phyloP scores from a whole-genome alignment of 176 grass and related monocot species.

The Calamus simplicifolius region DNA sequence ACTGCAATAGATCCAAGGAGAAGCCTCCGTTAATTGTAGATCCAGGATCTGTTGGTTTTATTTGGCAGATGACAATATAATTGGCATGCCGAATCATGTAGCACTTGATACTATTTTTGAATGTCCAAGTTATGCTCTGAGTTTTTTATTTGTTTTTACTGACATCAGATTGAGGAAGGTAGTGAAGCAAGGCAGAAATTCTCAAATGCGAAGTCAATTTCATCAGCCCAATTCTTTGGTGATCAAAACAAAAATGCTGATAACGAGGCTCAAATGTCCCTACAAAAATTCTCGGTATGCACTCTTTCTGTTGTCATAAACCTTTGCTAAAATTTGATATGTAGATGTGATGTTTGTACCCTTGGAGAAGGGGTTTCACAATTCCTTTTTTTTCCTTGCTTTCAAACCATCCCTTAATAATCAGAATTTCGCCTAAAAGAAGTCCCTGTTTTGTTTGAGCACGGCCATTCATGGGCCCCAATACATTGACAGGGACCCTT shows the following conservation, averaged over 20 bases:
- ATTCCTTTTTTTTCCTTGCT: background rate
- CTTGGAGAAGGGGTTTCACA: no score
- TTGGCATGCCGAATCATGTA: no score
- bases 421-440: no score
- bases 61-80: no score
- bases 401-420: background rate
- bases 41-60: no score
- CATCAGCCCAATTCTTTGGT: constrained; percentile 69
- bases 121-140: background rate
- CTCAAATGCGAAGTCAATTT: constrained; percentile 73
- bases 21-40: no score
- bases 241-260: constrained; percentile 42
- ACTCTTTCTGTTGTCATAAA: background rate
- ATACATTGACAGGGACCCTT: no score
- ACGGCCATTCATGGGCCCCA: no score
- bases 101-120: no score
- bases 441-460: no score
- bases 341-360: background rate
- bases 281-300: constrained; percentile 61
- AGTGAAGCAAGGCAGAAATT: constrained; percentile 80
- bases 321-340: background rate
- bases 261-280: constrained; percentile 51
- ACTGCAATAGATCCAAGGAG: no score
- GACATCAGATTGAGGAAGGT: constrained; percentile 47
- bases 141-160: background rate